Percentiles rank a stretch among this genome's conserved stretches.
These are phyloP conservation scores for Exsudoporus floridanus DNA, from an alignment of 1,284 basidiomycete species.

Conservation along the genomic window DNA sequence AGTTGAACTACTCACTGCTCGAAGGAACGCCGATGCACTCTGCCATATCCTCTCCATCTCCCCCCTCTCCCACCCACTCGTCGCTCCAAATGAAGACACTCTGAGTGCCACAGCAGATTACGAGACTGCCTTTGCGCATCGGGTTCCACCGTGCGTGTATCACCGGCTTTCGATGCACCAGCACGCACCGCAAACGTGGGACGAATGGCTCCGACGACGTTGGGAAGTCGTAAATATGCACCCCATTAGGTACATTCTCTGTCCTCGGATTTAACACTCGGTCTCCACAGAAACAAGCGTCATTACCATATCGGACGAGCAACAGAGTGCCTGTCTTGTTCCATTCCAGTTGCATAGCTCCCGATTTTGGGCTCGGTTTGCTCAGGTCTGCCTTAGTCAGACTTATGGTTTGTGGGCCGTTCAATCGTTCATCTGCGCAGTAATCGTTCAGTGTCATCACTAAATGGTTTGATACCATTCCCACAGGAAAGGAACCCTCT, in stretches of 20 bases:
- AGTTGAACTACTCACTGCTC: constrained; percentile 53
- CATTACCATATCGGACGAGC: constrained; percentile 65
- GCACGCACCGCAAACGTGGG: constrained; percentile 62
- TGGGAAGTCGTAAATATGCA: constrained; percentile 66
- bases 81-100: constrained; percentile 81
- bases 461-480: not conserved
- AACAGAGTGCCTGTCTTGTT: constrained; percentile 72
- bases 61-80: constrained; percentile 65
- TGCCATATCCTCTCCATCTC: constrained; percentile 65
- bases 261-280: constrained; percentile 7
- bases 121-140: constrained; percentile 63
- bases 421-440: constrained; percentile 60
- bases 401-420: constrained; percentile 53
- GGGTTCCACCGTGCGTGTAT: constrained; percentile 75
- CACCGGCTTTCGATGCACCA: constrained; percentile 62
- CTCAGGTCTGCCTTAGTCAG: constrained; percentile 51
- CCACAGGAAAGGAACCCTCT: constrained; percentile 81
- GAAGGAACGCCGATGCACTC: constrained; percentile 81
- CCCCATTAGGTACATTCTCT: constrained; percentile 62
- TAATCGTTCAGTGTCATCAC: constrained; percentile 2
- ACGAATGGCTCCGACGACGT: constrained; percentile 49
- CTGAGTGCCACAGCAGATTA: constrained; percentile 64
- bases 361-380: constrained; percentile 62
- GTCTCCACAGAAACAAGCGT: not conserved
- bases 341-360: constrained; percentile 72